These are phyloP conservation scores for Saitozyma sp. DNA, from an alignment of 768 basidiomycete species.

Conservation along the genomic window DNA sequence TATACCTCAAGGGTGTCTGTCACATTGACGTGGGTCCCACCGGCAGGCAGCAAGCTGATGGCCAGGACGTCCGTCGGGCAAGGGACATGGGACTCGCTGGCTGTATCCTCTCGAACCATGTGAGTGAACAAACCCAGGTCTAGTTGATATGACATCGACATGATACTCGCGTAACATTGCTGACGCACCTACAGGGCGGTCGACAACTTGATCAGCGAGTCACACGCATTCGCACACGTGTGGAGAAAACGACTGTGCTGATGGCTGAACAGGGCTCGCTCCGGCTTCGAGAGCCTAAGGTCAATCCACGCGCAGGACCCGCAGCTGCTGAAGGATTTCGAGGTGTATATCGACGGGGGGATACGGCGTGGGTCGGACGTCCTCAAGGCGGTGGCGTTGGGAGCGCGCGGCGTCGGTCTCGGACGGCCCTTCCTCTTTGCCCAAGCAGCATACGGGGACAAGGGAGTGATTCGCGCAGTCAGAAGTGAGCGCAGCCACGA, in stretches of 20 bases:
- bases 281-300: conserved; percentile 59
- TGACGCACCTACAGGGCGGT: conserved; percentile 59
- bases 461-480: conserved; percentile 51
- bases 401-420: conserved; percentile 53
- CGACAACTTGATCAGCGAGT: conserved; percentile 41
- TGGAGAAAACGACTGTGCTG: neutral
- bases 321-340: conserved; percentile 44
- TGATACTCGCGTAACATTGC: neutral
- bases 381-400: conserved; percentile 78
- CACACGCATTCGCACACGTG: neutral
- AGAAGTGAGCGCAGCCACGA: conserved; percentile 37
- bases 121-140: conserved; percentile 57
- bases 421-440: conserved; percentile 54
- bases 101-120: conserved; percentile 54
- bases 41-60: conserved; percentile 1
- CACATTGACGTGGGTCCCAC: conserved; percentile 53
- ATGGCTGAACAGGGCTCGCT: conserved; percentile 25
- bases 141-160: neutral
- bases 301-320: conserved; percentile 46
- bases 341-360: conserved; percentile 85
- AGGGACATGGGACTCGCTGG: conserved; percentile 70
- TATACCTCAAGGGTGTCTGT: conserved; percentile 58
- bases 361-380: conserved; percentile 80
- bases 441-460: conserved; percentile 53
- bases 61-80: conserved; percentile 79